Base-by-base conservation (phyloP, 2,329 filamentous ascomycete species). In the Fusarium pilosicola region DNA sequence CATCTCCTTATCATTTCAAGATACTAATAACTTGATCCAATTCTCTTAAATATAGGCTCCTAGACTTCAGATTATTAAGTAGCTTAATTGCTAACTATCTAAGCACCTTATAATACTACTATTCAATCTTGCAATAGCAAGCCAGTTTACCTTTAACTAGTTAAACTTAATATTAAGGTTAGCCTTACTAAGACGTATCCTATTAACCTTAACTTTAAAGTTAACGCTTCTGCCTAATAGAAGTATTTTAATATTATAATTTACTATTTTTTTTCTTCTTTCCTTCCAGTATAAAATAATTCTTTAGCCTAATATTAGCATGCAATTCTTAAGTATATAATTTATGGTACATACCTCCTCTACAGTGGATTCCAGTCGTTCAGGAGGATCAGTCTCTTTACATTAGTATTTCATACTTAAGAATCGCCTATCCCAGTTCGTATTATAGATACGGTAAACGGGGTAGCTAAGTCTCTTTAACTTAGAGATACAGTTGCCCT, bases 131-230 rank as follows among this genome's bases (percentile, higher is more conserved):
- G 4, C 9, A 8, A 41, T 9, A 9, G 13, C 3, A 41, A 41
- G 13, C 13, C 39, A 22, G 4, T 9, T 1, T 15, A 2, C 6
- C 22, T 1, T 5, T n/a, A 24, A 7, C n/a, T 44, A 24, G n/a
- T 44, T 10, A 17, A 44, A 44, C 42, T 44, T 24, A 15, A 44
- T n/a, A 2, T 44, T 15, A 24, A 44, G n/a, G n/a, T 44, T 44
- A 44, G n/a, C 42, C n/a, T 44, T 44, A 15, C 41, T n/a, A 44
- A 44, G 42, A 4, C 42, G 42, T 24, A 15, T 44, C 10, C 42
- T 15, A 8, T 44, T 44, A 12, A 44, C 42, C n/a, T 44, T n/a
- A 24, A 44, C 42, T 18, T 18, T n/a, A 24, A 44, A 24, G 3
- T 24, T 24, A n/a, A 42, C 42, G n/a, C n/a, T 24, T 44, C 42